Base-by-base conservation (phyloP, 1,284 basidiomycete species). In the Rhodotorula sp. region DNA sequence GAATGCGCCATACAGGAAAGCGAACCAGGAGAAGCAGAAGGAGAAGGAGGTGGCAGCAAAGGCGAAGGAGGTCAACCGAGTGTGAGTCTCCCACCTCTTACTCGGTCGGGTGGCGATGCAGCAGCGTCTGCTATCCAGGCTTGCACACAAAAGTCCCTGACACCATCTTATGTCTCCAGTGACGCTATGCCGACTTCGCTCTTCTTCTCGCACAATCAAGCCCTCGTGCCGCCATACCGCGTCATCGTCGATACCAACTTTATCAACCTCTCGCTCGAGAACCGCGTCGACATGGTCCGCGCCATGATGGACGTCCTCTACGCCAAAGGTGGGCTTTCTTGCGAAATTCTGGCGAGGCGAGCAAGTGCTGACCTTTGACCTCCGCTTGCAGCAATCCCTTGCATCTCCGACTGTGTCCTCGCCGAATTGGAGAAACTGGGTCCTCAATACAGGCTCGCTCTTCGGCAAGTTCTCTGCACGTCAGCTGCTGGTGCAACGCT, bases 221-320 rank as follows among this genome's bases (percentile, higher is more conserved):
- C 95, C 18, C 89, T 99, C 45, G 95, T 93, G 0, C 96, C 96
- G 0, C 96, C 96, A 0, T 99, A 99, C 80, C 88, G 95, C 37
- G 91, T 99, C 17, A 86, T 99, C 56, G 93, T 99, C 68, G 96
- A 99, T 82, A 99, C 96, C 79, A 99, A 99, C 81, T 99, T 99
- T 79, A 98, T 99, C 85, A 99, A 99, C 80, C 95, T 99, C 81
- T 93, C 90, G 75, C 85, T 99, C 61, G 95, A 99, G 83, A 99
- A 99, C 83, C 97, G 98, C 82, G 85, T 99, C 76, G 96, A 99
- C 81, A 86, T 99, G 59, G 86, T 98, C 29, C 89, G 91, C 78
- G 94, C 93, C 22, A 98, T 99, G 96, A 98, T 99, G 95, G 96
- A 99, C 80, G 97, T 95, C 78, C 84, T 99, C 20, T 98, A 93